phyloP scores from a whole-genome alignment of 441 rosid genomes.

The Syzygium malaccense region DNA sequence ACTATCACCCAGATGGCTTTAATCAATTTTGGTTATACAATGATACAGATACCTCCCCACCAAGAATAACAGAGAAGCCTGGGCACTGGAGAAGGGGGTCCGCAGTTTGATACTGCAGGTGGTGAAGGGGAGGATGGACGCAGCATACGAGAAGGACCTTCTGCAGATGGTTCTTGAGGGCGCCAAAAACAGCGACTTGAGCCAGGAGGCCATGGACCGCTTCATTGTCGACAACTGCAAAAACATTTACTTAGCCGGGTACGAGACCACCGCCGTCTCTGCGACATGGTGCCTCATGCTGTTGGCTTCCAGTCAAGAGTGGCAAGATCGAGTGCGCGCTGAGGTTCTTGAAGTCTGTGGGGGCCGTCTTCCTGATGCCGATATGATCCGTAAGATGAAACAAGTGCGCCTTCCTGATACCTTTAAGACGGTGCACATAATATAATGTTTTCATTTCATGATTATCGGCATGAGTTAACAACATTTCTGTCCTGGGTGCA shows the following conservation, averaged over 20 bases:
- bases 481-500: conserved; percentile 9
- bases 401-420: conserved; percentile 13
- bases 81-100: conserved; percentile 38
- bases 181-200: conserved; percentile 22
- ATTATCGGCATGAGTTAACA: background rate
- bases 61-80: conserved; percentile 25
- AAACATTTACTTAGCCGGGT: conserved; percentile 58
- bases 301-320: conserved; percentile 44
- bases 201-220: conserved; percentile 18
- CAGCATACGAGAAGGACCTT: conserved; percentile 16
- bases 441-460: background rate
- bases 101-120: conserved; percentile 21
- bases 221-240: conserved; percentile 62
- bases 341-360: conserved; percentile 39
- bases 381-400: conserved; percentile 41
- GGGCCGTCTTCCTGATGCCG: conserved; percentile 23
- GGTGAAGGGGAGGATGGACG: conserved; percentile 24
- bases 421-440: background rate
- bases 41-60: conserved; percentile 23
- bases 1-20: background rate
- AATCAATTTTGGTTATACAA: background rate
- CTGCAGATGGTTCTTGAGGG: conserved; percentile 30
- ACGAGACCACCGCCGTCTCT: conserved; percentile 47
- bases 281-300: conserved; percentile 66
- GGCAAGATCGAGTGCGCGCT: conserved; percentile 50